Percentiles rank a stretch among this genome's conserved stretches.
These are phyloP conservation scores for Haplosporangium gracile DNA, from an alignment of 192 early-diverging fungal genomes.

Conservation along the genomic window DNA sequence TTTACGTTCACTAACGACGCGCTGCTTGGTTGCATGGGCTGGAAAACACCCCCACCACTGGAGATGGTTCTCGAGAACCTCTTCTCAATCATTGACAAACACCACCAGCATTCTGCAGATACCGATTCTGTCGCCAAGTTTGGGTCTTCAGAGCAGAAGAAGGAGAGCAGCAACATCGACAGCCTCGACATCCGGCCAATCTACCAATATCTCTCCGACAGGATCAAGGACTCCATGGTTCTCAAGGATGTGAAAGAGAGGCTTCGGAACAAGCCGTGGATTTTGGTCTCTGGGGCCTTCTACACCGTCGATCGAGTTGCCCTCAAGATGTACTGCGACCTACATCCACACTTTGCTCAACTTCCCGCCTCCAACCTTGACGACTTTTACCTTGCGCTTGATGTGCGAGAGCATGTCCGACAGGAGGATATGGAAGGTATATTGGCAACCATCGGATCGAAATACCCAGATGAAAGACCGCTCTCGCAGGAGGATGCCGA, in stretches of 20 bases:
- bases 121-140: too few relatives aligned
- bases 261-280: neutral
- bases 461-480: neutral
- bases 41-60: conserved; percentile 33
- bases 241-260: conserved; percentile 5
- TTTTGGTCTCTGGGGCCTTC: conserved; percentile 13
- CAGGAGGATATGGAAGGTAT: conserved; percentile 16
- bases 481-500: conserved; percentile 8
- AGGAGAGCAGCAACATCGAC: conserved; percentile 1
- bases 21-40: conserved; percentile 18
- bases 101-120: neutral
- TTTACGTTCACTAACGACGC: neutral
- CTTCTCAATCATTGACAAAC: neutral
- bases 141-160: neutral
- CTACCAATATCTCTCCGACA: neutral
- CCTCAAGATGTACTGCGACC: neutral
- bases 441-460: neutral
- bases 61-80: conserved; percentile 28
- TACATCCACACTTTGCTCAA: conserved; percentile 22
- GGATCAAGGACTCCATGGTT: neutral
- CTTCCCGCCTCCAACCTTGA: neutral
- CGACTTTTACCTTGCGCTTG: conserved; percentile 19
- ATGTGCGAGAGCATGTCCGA: conserved; percentile 6
- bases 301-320: conserved; percentile 13
- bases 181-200: conserved; percentile 2